Percentiles rank a stretch among this genome's conserved stretches.
These are phyloP conservation scores for Dictyostelium firmibasis DNA, from an alignment of 78 protist genomes.

Conservation along the genomic window DNA sequence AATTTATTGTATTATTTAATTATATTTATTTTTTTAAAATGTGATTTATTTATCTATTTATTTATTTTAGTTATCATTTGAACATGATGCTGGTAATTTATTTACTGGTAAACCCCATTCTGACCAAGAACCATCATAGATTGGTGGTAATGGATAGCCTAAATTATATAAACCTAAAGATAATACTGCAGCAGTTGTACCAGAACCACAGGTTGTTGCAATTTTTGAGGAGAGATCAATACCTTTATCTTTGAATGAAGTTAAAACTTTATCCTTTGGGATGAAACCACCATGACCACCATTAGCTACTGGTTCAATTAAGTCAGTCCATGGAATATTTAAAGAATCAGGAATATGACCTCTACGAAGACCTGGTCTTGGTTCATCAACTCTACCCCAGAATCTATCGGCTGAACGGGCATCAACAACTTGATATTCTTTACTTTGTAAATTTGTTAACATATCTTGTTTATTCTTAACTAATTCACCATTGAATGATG, in stretches of 20 bases:
- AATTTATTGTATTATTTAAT: not conserved
- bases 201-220: constrained; percentile 78
- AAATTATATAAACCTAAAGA: constrained; percentile 40
- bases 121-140: constrained; percentile 82
- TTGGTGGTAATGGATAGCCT: constrained; percentile 70
- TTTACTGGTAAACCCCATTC: constrained; percentile 60
- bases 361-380: constrained; percentile 72
- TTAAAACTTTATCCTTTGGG: constrained; percentile 2
- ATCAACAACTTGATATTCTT: constrained; percentile 54
- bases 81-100: constrained; percentile 32
- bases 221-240: constrained; percentile 13
- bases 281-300: constrained; percentile 37
- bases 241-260: constrained; percentile 45
- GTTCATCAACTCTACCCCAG: constrained; percentile 80
- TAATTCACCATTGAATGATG: not conserved
- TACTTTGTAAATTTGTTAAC: not conserved
- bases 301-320: not conserved
- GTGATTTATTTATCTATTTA: too few relatives aligned
- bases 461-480: constrained; percentile 17
- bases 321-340: constrained; percentile 56
- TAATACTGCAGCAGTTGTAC: constrained; percentile 68
- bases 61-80: not conserved
- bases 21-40: not conserved
- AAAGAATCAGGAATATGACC: constrained; percentile 75
- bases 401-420: constrained; percentile 77